Evolutionary conservation across 208 protist genomes (phyloP).

Genomic region (Trypanosoma melophagium): DNA sequence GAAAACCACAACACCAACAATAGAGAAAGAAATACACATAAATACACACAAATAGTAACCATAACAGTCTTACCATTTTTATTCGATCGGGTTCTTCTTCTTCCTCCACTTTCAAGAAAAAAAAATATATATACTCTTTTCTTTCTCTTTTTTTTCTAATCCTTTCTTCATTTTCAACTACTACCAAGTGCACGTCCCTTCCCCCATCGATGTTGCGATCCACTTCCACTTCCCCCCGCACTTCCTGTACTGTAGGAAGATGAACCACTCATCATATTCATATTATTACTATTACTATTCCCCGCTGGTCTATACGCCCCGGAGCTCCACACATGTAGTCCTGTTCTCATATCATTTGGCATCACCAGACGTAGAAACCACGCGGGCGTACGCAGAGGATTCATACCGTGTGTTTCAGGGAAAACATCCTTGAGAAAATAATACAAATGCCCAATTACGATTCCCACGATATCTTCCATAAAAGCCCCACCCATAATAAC

Average conservation of each 20-base stretch:
- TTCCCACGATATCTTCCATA: constrained; percentile 63
- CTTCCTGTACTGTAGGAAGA: background rate
- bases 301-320: too few species aligned
- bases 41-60: too few species aligned
- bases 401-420: constrained; percentile 54
- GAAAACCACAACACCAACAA: constrained; percentile 10
- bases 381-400: constrained; percentile 51
- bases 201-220: constrained; percentile 19
- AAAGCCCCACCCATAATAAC: constrained; percentile 62
- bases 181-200: constrained; percentile 16
- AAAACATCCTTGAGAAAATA: constrained; percentile 81
- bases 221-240: background rate
- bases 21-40: constrained; percentile 8
- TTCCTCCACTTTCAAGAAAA: too few species aligned
- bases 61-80: too few species aligned
- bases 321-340: too few species aligned
- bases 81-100: too few species aligned
- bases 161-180: background rate
- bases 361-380: constrained; percentile 43
- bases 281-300: too few species aligned
- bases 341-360: background rate
- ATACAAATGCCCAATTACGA: constrained; percentile 72
- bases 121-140: too few species aligned
- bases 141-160: too few species aligned
- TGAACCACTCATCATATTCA: too few species aligned